Conservation (phyloP, 1,284 basidiomycete genomes). For the Sanghuangporus sanghuang region DNA sequence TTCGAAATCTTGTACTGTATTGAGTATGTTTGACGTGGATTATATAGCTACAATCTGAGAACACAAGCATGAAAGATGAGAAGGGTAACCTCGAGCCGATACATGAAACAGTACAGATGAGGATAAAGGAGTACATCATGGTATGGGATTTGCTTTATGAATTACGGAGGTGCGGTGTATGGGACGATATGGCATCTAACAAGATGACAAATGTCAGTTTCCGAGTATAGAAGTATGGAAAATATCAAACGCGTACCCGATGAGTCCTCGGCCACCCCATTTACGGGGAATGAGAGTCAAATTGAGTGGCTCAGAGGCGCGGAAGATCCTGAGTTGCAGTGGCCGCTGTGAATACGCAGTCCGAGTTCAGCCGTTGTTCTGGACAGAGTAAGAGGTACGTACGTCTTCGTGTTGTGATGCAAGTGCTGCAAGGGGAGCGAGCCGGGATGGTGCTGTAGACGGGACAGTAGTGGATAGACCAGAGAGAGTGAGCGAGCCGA, state of each 20-base stretch:
- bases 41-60: too few relatives aligned
- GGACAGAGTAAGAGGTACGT: slow-evolving; percentile 22
- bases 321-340: slow-evolving; percentile 37
- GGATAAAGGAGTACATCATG: too few relatives aligned
- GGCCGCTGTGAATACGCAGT: slow-evolving; percentile 27
- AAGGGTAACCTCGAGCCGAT: too few relatives aligned
- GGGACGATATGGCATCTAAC: slow-evolving; percentile 26
- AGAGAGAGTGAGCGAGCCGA: slow-evolving; percentile 55
- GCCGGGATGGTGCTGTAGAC: neutral
- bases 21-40: too few relatives aligned
- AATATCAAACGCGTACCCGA: slow-evolving; percentile 55
- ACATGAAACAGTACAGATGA: too few relatives aligned
- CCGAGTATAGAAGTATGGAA: neutral
- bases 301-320: slow-evolving; percentile 31
- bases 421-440: slow-evolving; percentile 55
- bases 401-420: slow-evolving; percentile 75
- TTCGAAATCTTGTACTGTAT: too few relatives aligned
- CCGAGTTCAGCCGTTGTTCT: neutral
- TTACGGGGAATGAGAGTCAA: slow-evolving; percentile 49
- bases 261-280: slow-evolving; percentile 75
- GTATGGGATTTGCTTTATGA: neutral
- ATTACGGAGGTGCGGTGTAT: slow-evolving; percentile 5
- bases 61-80: too few relatives aligned
- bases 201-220: neutral
- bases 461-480: slow-evolving; percentile 34